Evolutionary conservation across 192 early-diverging fungal species (phyloP).

Genomic region (Backusella psychrophila): DNA sequence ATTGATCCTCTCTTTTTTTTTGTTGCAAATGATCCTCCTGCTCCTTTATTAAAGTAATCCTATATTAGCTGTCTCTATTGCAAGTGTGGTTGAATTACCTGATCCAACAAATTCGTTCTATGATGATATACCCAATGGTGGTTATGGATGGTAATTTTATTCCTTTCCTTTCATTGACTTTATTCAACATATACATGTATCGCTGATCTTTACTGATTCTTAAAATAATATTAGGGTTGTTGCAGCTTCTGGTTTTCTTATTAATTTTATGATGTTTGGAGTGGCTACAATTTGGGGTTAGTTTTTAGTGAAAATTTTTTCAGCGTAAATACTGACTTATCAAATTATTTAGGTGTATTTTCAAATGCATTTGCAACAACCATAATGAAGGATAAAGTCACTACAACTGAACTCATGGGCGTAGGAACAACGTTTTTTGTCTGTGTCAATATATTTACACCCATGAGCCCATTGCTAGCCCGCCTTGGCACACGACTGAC

Average conservation of each 20-base stretch:
- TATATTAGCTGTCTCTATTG: neutral
- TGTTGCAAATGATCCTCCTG: neutral
- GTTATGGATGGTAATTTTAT: conserved; percentile 15
- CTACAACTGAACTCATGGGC: conserved; percentile 17
- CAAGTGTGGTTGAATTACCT: conserved; percentile 11
- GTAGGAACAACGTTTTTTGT: conserved; percentile 4
- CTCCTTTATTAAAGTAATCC: neutral
- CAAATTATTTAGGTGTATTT: conserved; percentile 14
- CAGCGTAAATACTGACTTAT: neutral
- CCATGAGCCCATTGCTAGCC: neutral
- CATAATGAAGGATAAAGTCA: neutral
- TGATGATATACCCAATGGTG: conserved; percentile 9
- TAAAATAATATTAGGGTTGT: neutral
- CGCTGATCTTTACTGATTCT: too few species aligned
- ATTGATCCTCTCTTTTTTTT: neutral
- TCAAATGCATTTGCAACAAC: conserved; percentile 4
- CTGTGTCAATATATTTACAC: conserved; percentile 13
- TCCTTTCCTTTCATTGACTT: neutral
- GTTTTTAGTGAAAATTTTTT: too few species aligned
- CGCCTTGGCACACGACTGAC: neutral
- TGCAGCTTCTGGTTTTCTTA: neutral
- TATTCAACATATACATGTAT: too few species aligned
- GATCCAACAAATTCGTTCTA: neutral
- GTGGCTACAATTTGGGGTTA: conserved; percentile 9
- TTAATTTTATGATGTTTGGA: conserved; percentile 15